Conservation (phyloP, 768 basidiomycete species). For the Mycena polygramma region DNA sequence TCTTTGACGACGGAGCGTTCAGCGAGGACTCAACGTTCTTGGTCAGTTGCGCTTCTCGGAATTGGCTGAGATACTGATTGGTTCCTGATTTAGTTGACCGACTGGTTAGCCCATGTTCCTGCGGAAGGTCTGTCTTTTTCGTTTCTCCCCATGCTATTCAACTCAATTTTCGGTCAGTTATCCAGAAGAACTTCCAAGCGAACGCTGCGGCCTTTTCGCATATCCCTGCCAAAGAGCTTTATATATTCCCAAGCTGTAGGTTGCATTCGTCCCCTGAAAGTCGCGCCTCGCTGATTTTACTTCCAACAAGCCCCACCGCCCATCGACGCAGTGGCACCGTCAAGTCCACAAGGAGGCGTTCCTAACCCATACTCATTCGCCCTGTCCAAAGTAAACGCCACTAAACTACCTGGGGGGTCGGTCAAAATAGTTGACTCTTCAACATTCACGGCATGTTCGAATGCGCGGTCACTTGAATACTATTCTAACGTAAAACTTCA, state of each 20-base stretch:
- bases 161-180: conserved; percentile 44
- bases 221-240: conserved; percentile 61
- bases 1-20: conserved; percentile 66
- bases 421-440: conserved; percentile 67
- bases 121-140: conserved; percentile 51
- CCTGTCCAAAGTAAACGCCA: conserved; percentile 60
- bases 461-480: not conserved
- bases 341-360: conserved; percentile 60
- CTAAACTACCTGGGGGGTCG: conserved; percentile 60
- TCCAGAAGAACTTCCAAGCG: conserved; percentile 66
- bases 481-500: conserved; percentile 20
- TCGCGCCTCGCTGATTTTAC: not conserved
- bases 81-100: conserved; percentile 54
- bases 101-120: conserved; percentile 69
- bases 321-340: conserved; percentile 49
- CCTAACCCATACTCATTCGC: conserved; percentile 62
- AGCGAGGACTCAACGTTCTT: conserved; percentile 68
- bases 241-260: conserved; percentile 64
- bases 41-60: conserved; percentile 41
- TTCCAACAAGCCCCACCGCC: conserved; percentile 48
- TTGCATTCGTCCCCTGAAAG: not conserved
- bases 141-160: not conserved
- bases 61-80: not conserved
- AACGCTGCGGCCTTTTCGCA: conserved; percentile 55
- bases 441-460: conserved; percentile 51